These are phyloP conservation scores for Ceratocystis cubensis DNA, from an alignment of 2,329 filamentous ascomycete genomes.

Conservation along the genomic window DNA sequence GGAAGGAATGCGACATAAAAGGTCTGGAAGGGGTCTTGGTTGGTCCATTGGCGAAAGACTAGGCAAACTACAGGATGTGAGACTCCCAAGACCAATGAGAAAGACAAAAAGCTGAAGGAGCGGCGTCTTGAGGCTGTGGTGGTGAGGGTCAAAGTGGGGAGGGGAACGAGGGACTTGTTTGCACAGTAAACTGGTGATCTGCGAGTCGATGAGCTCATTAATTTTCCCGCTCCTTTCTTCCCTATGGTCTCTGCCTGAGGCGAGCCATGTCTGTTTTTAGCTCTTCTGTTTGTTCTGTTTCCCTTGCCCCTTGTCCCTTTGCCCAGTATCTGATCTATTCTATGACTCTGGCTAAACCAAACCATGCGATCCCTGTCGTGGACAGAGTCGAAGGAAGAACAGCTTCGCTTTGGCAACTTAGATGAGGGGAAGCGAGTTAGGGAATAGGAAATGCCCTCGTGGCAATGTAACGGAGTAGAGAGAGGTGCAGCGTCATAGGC, in stretches of 20 bases:
- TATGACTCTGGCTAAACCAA: not conserved
- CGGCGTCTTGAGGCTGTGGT: not conserved
- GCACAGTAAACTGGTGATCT: not conserved
- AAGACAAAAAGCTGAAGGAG: not conserved
- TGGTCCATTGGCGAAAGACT: not conserved
- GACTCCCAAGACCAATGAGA: not conserved
- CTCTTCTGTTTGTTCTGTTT: not conserved
- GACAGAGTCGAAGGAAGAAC: not conserved
- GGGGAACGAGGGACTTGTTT: not conserved
- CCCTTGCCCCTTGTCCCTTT: not conserved
- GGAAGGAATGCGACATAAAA: constrained; percentile 6
- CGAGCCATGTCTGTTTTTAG: not conserved
- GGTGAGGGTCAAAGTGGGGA: not conserved
- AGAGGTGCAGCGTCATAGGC: not conserved
- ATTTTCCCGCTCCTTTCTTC: not conserved
- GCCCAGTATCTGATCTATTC: not conserved
- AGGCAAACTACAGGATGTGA: not conserved
- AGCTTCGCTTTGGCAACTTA: not conserved
- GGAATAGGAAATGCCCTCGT: not conserved
- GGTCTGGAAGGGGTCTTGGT: not conserved
- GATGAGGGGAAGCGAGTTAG: constrained; percentile 3
- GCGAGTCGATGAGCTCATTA: not conserved
- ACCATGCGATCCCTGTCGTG: not conserved
- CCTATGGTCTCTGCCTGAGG: not conserved
- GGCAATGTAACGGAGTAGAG: not conserved